Conservation (phyloP, 2,329 filamentous ascomycete species). For the Colletotrichum paranaense region DNA sequence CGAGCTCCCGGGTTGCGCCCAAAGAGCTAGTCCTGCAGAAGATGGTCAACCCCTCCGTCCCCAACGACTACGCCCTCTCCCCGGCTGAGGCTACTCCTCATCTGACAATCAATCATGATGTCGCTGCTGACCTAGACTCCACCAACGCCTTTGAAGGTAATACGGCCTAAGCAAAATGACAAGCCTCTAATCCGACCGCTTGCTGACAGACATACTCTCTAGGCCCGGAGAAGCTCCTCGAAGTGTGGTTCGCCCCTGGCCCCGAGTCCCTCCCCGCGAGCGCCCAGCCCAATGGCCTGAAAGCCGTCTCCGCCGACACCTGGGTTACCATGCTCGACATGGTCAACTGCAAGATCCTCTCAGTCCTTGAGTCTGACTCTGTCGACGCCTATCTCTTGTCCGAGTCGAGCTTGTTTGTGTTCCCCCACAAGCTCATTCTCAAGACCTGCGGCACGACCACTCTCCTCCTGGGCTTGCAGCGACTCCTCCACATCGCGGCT, state of each 20-base stretch:
- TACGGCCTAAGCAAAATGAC: constrained; percentile 27
- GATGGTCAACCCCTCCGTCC: constrained; percentile 87
- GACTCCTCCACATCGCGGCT: constrained; percentile 92
- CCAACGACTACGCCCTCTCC: constrained; percentile 84
- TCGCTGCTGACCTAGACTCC: constrained; percentile 91
- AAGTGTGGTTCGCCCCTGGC: constrained; percentile 96
- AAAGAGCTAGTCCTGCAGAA: constrained; percentile 23
- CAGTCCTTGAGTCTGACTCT: constrained; percentile 90
- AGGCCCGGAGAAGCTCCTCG: constrained; percentile 96
- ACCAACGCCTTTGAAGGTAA: constrained; percentile 94
- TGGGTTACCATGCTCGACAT: constrained; percentile 99
- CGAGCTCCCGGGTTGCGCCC: constrained; percentile 36
- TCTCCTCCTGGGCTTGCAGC: constrained; percentile 86
- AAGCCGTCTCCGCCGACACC: constrained; percentile 82
- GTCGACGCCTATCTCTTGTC: constrained; percentile 97
- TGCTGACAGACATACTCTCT: constrained; percentile 20
- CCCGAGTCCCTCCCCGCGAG: constrained; percentile 77
- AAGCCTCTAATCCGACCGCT: background rate
- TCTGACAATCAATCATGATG: constrained; percentile 96
- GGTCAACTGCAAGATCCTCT: constrained; percentile 98
- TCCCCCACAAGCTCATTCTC: constrained; percentile 98
- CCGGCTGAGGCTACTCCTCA: constrained; percentile 86
- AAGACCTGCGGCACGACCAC: constrained; percentile 99
- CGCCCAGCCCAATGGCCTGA: constrained; percentile 81
- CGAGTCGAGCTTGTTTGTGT: constrained; percentile 99